Evolutionary conservation across 1,284 basidiomycete genomes (phyloP), one percentile per base, ranked within the genome.

Genomic region (Cryptococcus sp.): DNA sequence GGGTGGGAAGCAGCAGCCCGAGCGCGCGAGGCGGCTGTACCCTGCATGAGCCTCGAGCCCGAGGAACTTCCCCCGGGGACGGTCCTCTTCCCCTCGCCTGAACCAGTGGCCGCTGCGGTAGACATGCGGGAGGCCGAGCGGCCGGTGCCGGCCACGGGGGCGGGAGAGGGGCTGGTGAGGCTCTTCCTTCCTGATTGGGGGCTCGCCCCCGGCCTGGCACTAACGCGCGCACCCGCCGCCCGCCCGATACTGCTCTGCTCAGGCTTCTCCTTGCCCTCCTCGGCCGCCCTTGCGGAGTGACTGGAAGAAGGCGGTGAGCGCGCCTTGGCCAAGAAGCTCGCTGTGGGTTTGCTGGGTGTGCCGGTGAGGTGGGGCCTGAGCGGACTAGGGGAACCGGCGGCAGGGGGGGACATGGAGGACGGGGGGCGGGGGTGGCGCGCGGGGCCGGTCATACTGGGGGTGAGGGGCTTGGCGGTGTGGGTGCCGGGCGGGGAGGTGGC

Each of bases 341-440:
- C 69, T 37, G 69, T 71, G 11, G 66, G 69, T 53, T 68, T 69
- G 5, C 56, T 60, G 0, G 67, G 69, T 11, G 69, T 69, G 2
- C 69, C 69, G 2, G 68, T 71, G 4, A 69, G 40, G 11, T 69
- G 69, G 4, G 69, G 65, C 50, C 56, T 60, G 12, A 71, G 61
- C 4, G 69, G 69, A 23, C 61, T 55, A 1, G 59, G 56, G 2
- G 42, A 12, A 44, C 46, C 24, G 6, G 49, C 23, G 46, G 42
- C 39, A 35, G 18, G 35, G 1, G 36, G 28, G 3, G 46, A 38
- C 28, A 44, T 20, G 40, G 42, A 40, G 12, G 47, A 55, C 13
- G 42, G 13, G 16, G 45, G 60, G 35, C 45, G 37, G 28, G 43
- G 46, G 43, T 7, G 36, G 46, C 46, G 49, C 21, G 33, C 20